Evolutionary conservation across 495 filamentous ascomycete species (phyloP), one percentile per base, ranked within the genome.

Genomic region (Penicillium parvum): DNA sequence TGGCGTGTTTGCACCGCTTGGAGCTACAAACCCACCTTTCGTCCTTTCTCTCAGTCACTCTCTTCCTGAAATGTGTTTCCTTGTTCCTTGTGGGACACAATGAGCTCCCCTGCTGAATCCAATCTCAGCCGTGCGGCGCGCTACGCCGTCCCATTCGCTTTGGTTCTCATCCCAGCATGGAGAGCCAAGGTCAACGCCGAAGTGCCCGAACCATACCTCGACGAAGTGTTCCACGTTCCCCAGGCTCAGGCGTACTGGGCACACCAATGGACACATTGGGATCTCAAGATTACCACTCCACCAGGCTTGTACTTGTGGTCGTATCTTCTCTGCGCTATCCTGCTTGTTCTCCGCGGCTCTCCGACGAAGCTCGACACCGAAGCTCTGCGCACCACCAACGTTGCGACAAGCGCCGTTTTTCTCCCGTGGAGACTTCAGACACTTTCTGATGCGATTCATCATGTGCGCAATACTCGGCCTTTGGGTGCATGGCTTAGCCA

Each of bases 271-370:
- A 58, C 61, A 21, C 66, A 82, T 12, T 98, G 94, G 94, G 90
- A 98, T 64, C 85, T 88, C 10, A 97, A 96, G 57, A 88, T 98
- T 48, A 98, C 92, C 7, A 98, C 92, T 2, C 92, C 92, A 2
- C 89, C 92, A 5, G 94, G 90, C 14, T 72, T 97, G 69, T 96
- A 74, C 53, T 71, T 78, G 9, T 72, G 79, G 53, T 75, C 79
- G 25, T 75, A 75, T 54, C 19, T 58, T 3, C 47, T 71, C 8
- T 73, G 68, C 49, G 60, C 62, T 8, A 37, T 38, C 14, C 32
- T 61, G 11, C 46, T 67, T 11, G 45, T 55, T 25, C 58, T 71
- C 34, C 64, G 64, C 37, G 68, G 64, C 9, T 61, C 61, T 36
- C 66, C 68, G 37, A 61, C 52, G n/a, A 46, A 70, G 35, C 58